These are phyloP conservation scores for Nakazawaea wyomingensis DNA, from an alignment of 805 yeast genomes.

Conservation along the genomic window DNA sequence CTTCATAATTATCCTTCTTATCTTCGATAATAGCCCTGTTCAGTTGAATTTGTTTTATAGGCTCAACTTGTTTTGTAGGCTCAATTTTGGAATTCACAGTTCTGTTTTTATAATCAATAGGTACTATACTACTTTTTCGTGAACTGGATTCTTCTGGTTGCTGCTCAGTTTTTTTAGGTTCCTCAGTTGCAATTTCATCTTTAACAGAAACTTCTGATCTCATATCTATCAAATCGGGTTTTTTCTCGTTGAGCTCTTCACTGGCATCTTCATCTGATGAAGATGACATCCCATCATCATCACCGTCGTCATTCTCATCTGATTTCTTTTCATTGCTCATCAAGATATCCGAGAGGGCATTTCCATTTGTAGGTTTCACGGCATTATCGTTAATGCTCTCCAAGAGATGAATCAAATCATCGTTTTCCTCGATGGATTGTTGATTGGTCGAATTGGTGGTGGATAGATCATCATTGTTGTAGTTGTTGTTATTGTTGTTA, in stretches of 20 bases:
- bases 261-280: constrained; percentile 6
- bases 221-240: not conserved
- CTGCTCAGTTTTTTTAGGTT: not conserved
- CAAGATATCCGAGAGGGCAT: not conserved
- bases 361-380: not conserved
- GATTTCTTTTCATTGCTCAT: constrained; percentile 1
- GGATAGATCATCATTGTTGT: no score
- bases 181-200: not conserved
- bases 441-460: not conserved
- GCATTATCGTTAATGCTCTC: constrained; percentile 4
- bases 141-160: no score
- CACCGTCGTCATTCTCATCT: constrained; percentile 3
- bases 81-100: no score
- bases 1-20: not conserved
- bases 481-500: no score
- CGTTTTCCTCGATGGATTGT: not conserved
- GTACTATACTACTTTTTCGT: no score
- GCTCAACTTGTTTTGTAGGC: no score
- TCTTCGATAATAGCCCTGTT: not conserved
- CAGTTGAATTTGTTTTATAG: no score
- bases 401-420: constrained; percentile 6
- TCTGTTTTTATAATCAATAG: no score
- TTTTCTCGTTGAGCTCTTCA: not conserved
- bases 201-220: not conserved
- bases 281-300: not conserved